Base-by-base conservation (phyloP, 768 basidiomycete species). In the Mycena metata region DNA sequence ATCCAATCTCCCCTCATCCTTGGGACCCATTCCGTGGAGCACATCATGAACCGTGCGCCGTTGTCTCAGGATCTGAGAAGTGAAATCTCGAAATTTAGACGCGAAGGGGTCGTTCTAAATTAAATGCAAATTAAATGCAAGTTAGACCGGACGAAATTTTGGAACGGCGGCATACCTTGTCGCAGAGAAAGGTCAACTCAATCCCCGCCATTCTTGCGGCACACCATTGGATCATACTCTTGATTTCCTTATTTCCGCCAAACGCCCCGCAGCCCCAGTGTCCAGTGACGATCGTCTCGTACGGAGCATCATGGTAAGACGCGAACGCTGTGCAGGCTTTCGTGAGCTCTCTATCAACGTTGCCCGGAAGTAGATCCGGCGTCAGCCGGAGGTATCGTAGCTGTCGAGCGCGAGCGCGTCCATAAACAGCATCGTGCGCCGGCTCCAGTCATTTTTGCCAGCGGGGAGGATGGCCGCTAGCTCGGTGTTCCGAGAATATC, bases 231-330 rank as follows among this genome's bases (percentile, higher is more conserved):
- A 70, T 67, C 17, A 65, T 24, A 30, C 69, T 58, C 62, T 70
- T 73, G 33, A 70, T 57, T 39, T 64, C 64, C 16, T 54, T 65
- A 55, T 73, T 70, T 9, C 72, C 69, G 0, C 69, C 72, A 35
- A 73, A 73, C 1, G 72, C 68, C 24, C 72, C 39, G 60, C 72
- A 73, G 30, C 72, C 72, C 72, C 72, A 73, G 55, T 73, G 69
- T 0, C 69, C 72, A 8, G 72, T 70, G 16, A 70, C 61, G 21
- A 70, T 46, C 26, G 58, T 56, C 10, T 52, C 56, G 47, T 70
- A 70, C 17, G 64, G 64, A 8, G 52, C 36, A 5, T 43, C 52
- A 6, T 5, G 47, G n/a, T 52, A 58, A 13, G 65, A 62, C 8
- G 61, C 51, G 43, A 70, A 70, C 21, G 65, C 69, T 4, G 60